A percentile compares a stretch with the other conserved stretches of the same genome.
Conservation (phyloP, 352 stramenopile species). For the Phytophthora litchii region DNA sequence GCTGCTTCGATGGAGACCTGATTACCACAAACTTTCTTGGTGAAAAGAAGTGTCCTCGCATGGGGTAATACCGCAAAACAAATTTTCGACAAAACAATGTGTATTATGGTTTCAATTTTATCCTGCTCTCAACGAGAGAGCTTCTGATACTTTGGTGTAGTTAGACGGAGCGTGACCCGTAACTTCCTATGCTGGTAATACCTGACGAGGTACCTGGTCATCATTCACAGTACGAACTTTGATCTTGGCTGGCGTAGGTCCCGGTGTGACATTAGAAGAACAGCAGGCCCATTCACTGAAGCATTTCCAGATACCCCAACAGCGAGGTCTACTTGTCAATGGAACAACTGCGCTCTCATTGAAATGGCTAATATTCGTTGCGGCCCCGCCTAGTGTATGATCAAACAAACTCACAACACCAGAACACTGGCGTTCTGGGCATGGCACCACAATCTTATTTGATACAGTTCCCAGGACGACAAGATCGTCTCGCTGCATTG, state of each 20-base stretch:
- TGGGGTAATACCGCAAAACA: not conserved
- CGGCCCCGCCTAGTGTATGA: slow-evolving; percentile 9
- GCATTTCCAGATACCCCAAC: not conserved
- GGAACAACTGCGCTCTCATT: not conserved
- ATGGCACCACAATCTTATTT: slow-evolving; percentile 6
- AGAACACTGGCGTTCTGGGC: slow-evolving; percentile 5
- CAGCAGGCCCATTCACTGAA: slow-evolving; percentile 1
- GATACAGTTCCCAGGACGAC: slow-evolving; percentile 16
- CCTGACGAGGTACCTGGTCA: not conserved
- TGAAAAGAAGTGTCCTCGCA: slow-evolving; percentile 6
- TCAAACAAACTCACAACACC: slow-evolving; percentile 24
- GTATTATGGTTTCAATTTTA: slow-evolving; percentile 7
- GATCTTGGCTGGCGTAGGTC: slow-evolving; percentile 4
- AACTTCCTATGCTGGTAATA: slow-evolving; percentile 5
- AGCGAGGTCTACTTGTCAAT: not conserved
- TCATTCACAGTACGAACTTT: not conserved
- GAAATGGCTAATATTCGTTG: not conserved
- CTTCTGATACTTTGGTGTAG: not conserved
- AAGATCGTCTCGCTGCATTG: slow-evolving; percentile 12
- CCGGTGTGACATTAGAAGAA: slow-evolving; percentile 2
- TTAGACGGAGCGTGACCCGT: not conserved
- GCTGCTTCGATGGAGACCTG: slow-evolving; percentile 13
- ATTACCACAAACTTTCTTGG: slow-evolving; percentile 14
- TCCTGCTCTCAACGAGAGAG: not conserved
- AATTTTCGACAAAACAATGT: not conserved